A percentile compares a stretch with the other conserved stretches of the same genome.
phyloP scores from a whole-genome alignment of 805 yeast species.

The Candida dendrica region DNA sequence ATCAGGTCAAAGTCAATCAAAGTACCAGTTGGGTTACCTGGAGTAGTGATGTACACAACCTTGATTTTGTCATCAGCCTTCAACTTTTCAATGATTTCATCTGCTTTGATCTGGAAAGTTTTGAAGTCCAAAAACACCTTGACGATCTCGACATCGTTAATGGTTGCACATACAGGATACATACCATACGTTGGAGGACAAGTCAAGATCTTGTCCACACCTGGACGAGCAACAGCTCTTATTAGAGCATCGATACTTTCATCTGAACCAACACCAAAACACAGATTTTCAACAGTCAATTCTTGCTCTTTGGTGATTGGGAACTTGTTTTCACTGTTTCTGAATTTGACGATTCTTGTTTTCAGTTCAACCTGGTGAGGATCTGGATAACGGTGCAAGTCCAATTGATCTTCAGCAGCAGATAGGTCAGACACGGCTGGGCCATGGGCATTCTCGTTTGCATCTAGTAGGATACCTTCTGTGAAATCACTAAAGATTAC shows the following conservation, averaged over 20 bases:
- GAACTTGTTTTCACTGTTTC: conserved; percentile 43
- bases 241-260: conserved; percentile 88
- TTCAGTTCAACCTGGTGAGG: conserved; percentile 86
- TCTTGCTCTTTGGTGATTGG: conserved; percentile 17
- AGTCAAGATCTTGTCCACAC: conserved; percentile 69
- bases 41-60: conserved; percentile 80
- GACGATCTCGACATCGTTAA: conserved; percentile 78
- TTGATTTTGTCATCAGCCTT: conserved; percentile 56
- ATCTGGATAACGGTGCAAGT: conserved; percentile 90
- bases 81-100: conserved; percentile 45
- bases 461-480: conserved; percentile 84
- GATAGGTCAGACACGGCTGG: conserved; percentile 53
- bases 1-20: conserved; percentile 44
- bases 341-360: conserved; percentile 57
- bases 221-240: conserved; percentile 79
- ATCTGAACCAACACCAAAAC: conserved; percentile 96
- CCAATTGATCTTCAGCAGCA: conserved; percentile 38
- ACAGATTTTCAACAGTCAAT: conserved; percentile 60
- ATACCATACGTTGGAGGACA: conserved; percentile 98
- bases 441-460: conserved; percentile 94
- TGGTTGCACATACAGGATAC: conserved; percentile 86
- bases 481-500: conserved; percentile 52
- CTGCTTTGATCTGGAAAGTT: conserved; percentile 57
- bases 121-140: conserved; percentile 66
- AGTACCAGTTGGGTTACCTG: conserved; percentile 93